Evolutionary conservation across 306 rosid species (phyloP).

Genomic region (Sicyos baderoa): DNA sequence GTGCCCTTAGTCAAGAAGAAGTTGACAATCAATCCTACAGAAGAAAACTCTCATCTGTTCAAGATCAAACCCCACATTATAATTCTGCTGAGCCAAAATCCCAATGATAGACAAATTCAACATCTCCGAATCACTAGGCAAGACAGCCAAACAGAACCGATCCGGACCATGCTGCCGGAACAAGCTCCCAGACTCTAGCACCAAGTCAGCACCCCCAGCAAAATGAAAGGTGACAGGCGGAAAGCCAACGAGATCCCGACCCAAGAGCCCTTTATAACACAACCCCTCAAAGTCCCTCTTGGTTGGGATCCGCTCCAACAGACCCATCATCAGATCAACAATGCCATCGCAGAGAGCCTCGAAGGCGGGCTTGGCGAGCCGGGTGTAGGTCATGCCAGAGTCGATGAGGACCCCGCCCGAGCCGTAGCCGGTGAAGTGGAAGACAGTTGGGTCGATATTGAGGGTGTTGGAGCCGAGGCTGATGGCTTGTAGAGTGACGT

Average conservation of each 20-base stretch:
- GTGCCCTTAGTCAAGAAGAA: neutral
- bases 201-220: slow-evolving; percentile 13
- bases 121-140: neutral
- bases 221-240: slow-evolving; percentile 18
- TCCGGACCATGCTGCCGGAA: slow-evolving; percentile 8
- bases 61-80: slow-evolving; percentile 20
- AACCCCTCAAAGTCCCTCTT: neutral
- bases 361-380: neutral
- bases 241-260: slow-evolving; percentile 8
- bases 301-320: neutral
- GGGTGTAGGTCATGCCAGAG: slow-evolving; percentile 16
- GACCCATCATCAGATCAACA: neutral
- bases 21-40: slow-evolving; percentile 17
- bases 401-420: slow-evolving; percentile 15
- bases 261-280: slow-evolving; percentile 11
- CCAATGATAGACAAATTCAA: slow-evolving; percentile 11
- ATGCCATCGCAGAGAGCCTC: slow-evolving; percentile 9
- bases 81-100: slow-evolving; percentile 18
- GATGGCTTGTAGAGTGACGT: neutral
- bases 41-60: slow-evolving; percentile 4
- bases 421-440: neutral
- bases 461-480: neutral
- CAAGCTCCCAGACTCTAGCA: slow-evolving; percentile 13
- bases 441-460: neutral
- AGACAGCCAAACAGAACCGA: slow-evolving; percentile 15